Base-by-base conservation (phyloP, 225 moss, liverwort and hornwort species). In the Sphagnum contortum region DNA sequence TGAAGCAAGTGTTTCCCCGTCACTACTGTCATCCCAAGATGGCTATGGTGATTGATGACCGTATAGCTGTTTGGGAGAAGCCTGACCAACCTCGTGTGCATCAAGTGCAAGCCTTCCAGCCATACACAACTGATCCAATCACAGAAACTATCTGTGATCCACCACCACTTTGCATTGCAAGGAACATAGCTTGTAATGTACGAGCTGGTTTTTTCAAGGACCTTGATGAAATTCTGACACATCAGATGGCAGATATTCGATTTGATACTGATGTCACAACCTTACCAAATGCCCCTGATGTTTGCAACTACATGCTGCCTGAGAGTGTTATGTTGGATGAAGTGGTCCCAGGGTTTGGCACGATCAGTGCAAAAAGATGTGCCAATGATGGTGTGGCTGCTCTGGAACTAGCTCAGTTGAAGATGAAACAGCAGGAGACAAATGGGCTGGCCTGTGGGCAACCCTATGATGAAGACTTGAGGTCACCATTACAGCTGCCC, bases 31-130 rank as follows among this genome's bases (percentile, higher is more conserved):
- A 98, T 80, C 93, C 98, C 57, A 98, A 93, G 80, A 93, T 98
- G 98, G 93, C 93, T 52, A 93, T 98, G 98, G 98, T 98, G 68
- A 90, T 98, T 52, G 98, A 98, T 71, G 98, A 93, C 71, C 89
- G 98, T 49, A 76, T 98, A 66, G 85, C 74, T 73, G 98, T 98
- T 60, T 98, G 98, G 98, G 93, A 93, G 65, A 90, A 98, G 69
- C 45, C 72, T 59, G 98, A 98, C 77, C 98, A 98, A 78, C 87
- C 93, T 68, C 87, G 91, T 48, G 98, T 98, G 66, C 93, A 98
- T 70, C 93, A 93, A 72, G 98, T 98, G 80, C 89, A 93, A 66
- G 85, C 98, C 45, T 98, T 72, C 77, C 87, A 88, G 78, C 98
- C 98, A 49, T 98, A 98, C 59, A 29, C 29, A 29, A 85, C 85